These are phyloP conservation scores for Ceratobasidium sp. DNA, from an alignment of 1,284 basidiomycete genomes.

Conservation along the genomic window DNA sequence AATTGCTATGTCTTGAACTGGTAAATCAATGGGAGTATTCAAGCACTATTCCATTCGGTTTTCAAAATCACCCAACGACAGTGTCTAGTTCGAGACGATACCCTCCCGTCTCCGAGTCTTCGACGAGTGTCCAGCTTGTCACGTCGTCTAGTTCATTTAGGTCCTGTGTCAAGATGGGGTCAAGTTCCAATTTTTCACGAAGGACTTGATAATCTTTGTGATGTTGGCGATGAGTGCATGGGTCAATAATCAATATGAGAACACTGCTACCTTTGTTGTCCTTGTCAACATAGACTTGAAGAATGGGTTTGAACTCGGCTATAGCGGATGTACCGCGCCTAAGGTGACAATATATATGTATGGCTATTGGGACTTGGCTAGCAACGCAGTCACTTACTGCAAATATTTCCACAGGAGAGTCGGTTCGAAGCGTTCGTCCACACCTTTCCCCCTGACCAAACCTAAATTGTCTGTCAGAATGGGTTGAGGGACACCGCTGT, in stretches of 20 bases:
- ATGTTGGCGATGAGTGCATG: neutral
- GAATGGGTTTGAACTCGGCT: slow-evolving; percentile 1
- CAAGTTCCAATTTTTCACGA: neutral
- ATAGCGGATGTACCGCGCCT: neutral
- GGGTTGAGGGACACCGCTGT: neutral
- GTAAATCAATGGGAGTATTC: too few relatives aligned
- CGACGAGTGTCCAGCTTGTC: neutral
- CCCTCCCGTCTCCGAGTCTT: neutral
- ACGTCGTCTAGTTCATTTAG: slow-evolving; percentile 15
- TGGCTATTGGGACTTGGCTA: neutral
- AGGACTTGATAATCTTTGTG: neutral
- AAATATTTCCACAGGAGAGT: slow-evolving; percentile 9
- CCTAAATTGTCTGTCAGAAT: slow-evolving; percentile 1
- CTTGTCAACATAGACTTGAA: slow-evolving; percentile 1
- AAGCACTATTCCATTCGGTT: too few relatives aligned
- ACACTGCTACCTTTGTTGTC: slow-evolving; percentile 7
- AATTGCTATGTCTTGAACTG: too few relatives aligned
- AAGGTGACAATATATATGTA: neutral
- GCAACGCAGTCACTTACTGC: neutral
- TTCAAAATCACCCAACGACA: neutral
- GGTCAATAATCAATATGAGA: neutral
- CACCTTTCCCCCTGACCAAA: slow-evolving; percentile 20
- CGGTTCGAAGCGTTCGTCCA: slow-evolving; percentile 17
- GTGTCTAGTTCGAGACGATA: neutral
- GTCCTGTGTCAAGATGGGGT: slow-evolving; percentile 6